Base-by-base conservation (phyloP, 139 green algal species). In the Haematococcus sp. region DNA sequence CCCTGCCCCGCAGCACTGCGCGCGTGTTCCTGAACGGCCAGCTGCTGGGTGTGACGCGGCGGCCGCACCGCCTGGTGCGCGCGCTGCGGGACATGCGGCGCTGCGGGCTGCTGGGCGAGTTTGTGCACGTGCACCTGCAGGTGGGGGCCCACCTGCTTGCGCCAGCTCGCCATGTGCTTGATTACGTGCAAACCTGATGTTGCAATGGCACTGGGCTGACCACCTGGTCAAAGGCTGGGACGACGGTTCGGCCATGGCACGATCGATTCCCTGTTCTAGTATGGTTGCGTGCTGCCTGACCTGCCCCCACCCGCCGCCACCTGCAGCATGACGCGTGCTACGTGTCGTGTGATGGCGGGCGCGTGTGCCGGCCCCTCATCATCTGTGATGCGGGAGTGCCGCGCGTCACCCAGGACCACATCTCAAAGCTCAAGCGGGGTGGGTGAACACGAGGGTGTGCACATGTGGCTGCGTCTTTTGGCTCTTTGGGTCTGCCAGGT, bases 331-430 rank as follows among this genome's bases (percentile, higher is more conserved):
- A 85, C 63, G 66, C 75, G n/a, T 77, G 59, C 65, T 79, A 86
- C 73, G 86, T 98, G 23, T 90, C 90, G 3, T 89, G 80, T 33
- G 95, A 98, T 71, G 93, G 91, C 33, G 95, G 94, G 4, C 85
- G 96, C 3, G 95, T 99, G 68, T 99, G 96, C 82, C 85, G 96
- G 4, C 96, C 96, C 22, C 86, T 99, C 59, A 97, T 99, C 84
- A 98, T 99, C 73, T 97, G 93, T 72, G 92, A 98, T 82, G 46
- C 61, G 4, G 96, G 96, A 13, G 84, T 92, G 67, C 92, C 95
- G 4, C 79, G 90, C 1, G 90, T 99, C 15, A 96, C 68, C 13
- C 71, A 89, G 20, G 83, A 88, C 73, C 83, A 92, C 71, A 93
- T 88, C 51, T 54, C 55, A 32, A 86, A 82, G 72, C 71, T 89